phyloP scores from a whole-genome alignment of 192 early-diverging fungal genomes.

The Coemansia nantahalensis region DNA sequence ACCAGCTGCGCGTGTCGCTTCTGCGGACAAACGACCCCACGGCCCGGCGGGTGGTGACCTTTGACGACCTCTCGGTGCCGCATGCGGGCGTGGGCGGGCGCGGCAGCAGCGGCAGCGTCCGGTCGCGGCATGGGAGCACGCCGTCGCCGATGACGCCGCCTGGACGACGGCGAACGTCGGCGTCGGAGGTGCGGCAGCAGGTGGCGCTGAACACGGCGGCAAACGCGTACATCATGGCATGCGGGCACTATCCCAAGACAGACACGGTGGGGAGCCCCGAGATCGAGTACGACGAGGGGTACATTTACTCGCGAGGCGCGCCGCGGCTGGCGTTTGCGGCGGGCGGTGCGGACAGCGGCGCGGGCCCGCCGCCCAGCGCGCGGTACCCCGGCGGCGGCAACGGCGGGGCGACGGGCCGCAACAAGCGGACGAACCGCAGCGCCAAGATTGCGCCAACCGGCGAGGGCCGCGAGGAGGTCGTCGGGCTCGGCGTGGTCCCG shows the following conservation, averaged over 20 bases:
- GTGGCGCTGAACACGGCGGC: slow-evolving; percentile 37
- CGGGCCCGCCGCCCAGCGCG: slow-evolving; percentile 16
- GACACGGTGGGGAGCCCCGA: slow-evolving; percentile 41
- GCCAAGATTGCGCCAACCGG: slow-evolving; percentile 38
- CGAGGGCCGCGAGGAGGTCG: slow-evolving; percentile 42
- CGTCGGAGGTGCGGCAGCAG: slow-evolving; percentile 45
- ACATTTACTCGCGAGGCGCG: slow-evolving; percentile 22
- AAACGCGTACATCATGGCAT: slow-evolving; percentile 50
- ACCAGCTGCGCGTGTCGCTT: slow-evolving; percentile 73
- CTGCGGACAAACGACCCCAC: slow-evolving; percentile 69
- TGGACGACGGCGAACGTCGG: slow-evolving; percentile 41
- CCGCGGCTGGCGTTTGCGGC: slow-evolving; percentile 14
- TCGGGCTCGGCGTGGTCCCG: slow-evolving; percentile 44
- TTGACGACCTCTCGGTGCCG: slow-evolving; percentile 48
- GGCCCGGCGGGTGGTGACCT: slow-evolving; percentile 71
- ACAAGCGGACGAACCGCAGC: slow-evolving; percentile 33
- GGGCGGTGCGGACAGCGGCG: slow-evolving; percentile 3
- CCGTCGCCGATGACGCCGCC: slow-evolving; percentile 25
- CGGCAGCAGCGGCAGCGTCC: background rate
- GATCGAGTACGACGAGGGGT: slow-evolving; percentile 23
- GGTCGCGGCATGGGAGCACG: slow-evolving; percentile 21
- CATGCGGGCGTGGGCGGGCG: slow-evolving; percentile 1
- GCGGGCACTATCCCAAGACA: slow-evolving; percentile 46
- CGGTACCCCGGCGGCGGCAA: slow-evolving; percentile 15
- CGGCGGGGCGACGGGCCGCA: slow-evolving; percentile 7